Percentiles rank a stretch among this genome's conserved stretches.
These are phyloP conservation scores for Microstegium vimineum DNA, from an alignment of 176 grass and related monocot species.

Conservation along the genomic window DNA sequence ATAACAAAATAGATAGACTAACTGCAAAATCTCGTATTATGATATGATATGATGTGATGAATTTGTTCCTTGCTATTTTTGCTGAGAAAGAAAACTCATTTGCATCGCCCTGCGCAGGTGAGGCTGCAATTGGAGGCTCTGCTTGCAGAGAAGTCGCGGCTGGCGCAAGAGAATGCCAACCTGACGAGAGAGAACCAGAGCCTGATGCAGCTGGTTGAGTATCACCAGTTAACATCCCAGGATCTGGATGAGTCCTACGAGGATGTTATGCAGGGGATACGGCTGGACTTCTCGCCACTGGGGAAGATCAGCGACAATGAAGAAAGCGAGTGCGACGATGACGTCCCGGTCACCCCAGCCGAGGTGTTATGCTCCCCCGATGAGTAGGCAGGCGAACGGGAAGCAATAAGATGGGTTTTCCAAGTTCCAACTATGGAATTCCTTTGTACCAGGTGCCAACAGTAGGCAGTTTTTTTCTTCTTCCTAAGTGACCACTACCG, in stretches of 20 bases:
- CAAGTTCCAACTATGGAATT: constrained; percentile 30
- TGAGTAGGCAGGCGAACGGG: background rate
- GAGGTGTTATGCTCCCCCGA: constrained; percentile 10
- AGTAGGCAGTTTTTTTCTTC: background rate
- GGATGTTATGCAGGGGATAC: constrained; percentile 61
- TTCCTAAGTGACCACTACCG: constrained; percentile 23
- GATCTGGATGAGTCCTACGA: constrained; percentile 66
- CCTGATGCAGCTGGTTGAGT: constrained; percentile 87
- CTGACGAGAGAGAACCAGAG: constrained; percentile 78
- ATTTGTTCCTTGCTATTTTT: background rate
- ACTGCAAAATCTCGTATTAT: background rate
- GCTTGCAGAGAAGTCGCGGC: constrained; percentile 76
- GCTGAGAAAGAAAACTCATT: background rate
- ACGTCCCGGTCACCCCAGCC: constrained; percentile 22
- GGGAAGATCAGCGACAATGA: constrained; percentile 25
- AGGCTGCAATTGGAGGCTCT: constrained; percentile 86
- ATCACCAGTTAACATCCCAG: constrained; percentile 85
- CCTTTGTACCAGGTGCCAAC: background rate
- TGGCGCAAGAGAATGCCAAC: constrained; percentile 81
- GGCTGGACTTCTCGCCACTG: constrained; percentile 61
- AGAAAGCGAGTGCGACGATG: constrained; percentile 13
- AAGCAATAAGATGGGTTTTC: constrained; percentile 21
- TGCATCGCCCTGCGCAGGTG: constrained; percentile 34
- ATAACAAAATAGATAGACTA: background rate
- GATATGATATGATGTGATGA: background rate